Evolutionary conservation across 192 early-diverging fungal genomes (phyloP), one percentile per base, ranked within the genome.

Genomic region (Pilobolus umbonatus): DNA sequence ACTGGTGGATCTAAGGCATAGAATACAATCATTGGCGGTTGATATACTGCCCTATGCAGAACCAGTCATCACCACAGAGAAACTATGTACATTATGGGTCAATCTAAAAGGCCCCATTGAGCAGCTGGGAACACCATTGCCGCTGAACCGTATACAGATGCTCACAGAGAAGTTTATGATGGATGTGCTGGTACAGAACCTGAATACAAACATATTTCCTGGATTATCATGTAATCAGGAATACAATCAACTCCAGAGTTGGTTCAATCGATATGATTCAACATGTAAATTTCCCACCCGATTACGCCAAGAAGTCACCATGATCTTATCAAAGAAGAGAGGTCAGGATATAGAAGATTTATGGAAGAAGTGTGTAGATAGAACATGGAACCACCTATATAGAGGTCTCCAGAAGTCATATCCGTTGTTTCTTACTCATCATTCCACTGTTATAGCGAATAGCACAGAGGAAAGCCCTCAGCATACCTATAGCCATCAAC

Each of bases 121-220:
- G 46, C 60, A 65, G 50, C 24, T 67, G 26, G 67, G 75, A 51
- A 48, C 64, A 55, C 64, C 73, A 42, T 56, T 70, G 40, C 42
- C 74, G 44, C 10, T 61, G 2, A 34, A 75, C 25, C 68, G 68
- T 9, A 64, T 78, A 25, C 70, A 66, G 35, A 79, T 79, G 74
- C 61, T 76, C 42, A 56, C 75, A 26, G 72, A 79, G 53, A 79
- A 79, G 44, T 79, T 68, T 42, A 76, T 79, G 50, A 76, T 79
- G 74, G 77, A 79, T 46, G 65, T 65, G 7, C 49, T 79, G 28
- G 58, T 79, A 14, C 63, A 75, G 19, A 68, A 76, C 26, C 62
- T 79, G 22, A 76, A 76, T 53, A 57, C 56, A 4, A 75, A 68
- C 5, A 58, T 76, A 15, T 73, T 76, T 49, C 72, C 72, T 22